Evolutionary conservation across 2,329 filamentous ascomycete species (phyloP).

Genomic region (Colletotrichum salicis): DNA sequence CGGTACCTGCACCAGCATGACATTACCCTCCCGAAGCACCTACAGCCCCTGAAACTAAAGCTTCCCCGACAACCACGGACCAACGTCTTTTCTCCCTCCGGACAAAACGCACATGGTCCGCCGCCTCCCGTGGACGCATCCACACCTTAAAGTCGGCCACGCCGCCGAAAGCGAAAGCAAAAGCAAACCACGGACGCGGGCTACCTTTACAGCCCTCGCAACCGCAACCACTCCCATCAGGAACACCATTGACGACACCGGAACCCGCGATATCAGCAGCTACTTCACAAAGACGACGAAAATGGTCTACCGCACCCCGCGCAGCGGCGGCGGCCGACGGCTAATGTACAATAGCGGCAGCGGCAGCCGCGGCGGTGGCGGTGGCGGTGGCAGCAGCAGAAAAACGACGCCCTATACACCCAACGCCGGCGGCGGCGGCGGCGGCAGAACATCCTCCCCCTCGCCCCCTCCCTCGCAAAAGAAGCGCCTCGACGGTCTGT

Average conservation of each 20-base stretch:
- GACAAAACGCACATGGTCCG: constrained; percentile 23
- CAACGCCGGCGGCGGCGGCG: not conserved
- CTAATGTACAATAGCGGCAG: constrained; percentile 13
- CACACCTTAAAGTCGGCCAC: constrained; percentile 28
- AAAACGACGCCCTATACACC: not conserved
- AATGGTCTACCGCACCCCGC: constrained; percentile 26
- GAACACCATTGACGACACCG: not conserved
- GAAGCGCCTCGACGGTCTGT: constrained; percentile 48
- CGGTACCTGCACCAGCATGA: not conserved
- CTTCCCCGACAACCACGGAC: not conserved
- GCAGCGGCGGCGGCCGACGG: constrained; percentile 19
- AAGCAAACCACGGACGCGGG: not conserved
- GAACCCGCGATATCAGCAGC: not conserved
- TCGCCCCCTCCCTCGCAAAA: constrained; percentile 39
- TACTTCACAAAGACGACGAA: not conserved
- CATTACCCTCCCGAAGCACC: constrained; percentile 7
- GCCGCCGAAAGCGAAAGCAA: not conserved
- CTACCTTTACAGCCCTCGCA: not conserved
- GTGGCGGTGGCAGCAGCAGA: not conserved
- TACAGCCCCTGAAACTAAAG: not conserved
- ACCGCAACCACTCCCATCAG: not conserved
- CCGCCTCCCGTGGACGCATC: constrained; percentile 32
- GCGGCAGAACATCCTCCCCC: constrained; percentile 2
- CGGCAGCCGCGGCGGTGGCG: not conserved
- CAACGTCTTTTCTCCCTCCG: not conserved